phyloP scores from a whole-genome alignment of 192 early-diverging fungal genomes.

The Powellomyces hirtus region DNA sequence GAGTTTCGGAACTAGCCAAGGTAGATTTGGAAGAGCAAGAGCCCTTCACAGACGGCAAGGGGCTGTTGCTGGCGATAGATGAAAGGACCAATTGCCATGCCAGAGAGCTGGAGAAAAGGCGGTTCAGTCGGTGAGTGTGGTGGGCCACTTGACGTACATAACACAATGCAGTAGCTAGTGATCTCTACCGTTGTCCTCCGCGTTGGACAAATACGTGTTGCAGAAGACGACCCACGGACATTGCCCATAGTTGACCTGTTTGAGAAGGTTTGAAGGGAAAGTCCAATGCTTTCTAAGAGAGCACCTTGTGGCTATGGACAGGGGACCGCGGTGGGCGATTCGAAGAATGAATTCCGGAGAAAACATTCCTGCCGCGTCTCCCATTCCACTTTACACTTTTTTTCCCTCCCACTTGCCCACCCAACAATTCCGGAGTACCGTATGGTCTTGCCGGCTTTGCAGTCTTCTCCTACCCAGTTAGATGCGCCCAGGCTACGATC shows the following conservation, averaged over 20 bases:
- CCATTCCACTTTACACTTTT: too few relatives aligned
- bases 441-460: too few relatives aligned
- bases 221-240: conserved; percentile 2
- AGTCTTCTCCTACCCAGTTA: too few relatives aligned
- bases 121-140: not conserved
- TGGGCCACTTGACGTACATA: not conserved
- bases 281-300: too few relatives aligned
- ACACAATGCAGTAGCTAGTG: not conserved
- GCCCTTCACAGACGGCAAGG: not conserved
- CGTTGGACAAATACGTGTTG: not conserved
- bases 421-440: too few relatives aligned
- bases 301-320: too few relatives aligned
- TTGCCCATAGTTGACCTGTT: not conserved
- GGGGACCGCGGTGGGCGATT: too few relatives aligned
- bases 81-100: not conserved
- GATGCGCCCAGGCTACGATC: too few relatives aligned
- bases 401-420: too few relatives aligned
- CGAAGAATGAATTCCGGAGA: too few relatives aligned
- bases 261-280: too few relatives aligned
- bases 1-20: not conserved
- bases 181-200: not conserved
- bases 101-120: not conserved
- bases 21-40: not conserved
- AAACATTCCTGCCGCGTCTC: too few relatives aligned
- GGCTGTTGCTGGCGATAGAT: not conserved